Conservation (phyloP, 2,329 filamentous ascomycete species). For the Ascochyta koolunga region DNA sequence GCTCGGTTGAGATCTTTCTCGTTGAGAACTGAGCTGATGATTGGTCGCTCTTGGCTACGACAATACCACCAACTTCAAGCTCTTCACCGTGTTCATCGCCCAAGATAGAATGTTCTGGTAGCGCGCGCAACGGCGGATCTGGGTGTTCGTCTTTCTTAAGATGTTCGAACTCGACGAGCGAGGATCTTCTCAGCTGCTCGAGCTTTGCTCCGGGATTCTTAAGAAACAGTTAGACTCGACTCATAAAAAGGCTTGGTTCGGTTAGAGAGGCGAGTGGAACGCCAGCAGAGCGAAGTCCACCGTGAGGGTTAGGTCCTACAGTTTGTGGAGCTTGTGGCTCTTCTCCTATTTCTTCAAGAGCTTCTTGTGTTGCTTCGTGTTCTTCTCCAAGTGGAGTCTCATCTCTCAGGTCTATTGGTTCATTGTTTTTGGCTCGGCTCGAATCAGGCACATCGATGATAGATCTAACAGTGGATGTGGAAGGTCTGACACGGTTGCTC, state of each 20-base stretch:
- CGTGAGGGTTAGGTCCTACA: slow-evolving; percentile 7
- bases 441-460: slow-evolving; percentile 9
- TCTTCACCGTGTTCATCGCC: slow-evolving; percentile 16
- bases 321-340: neutral
- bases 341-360: slow-evolving; percentile 5
- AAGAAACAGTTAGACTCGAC: slow-evolving; percentile 36
- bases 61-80: slow-evolving; percentile 14
- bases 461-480: slow-evolving; percentile 17
- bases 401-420: slow-evolving; percentile 4
- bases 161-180: slow-evolving; percentile 51
- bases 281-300: slow-evolving; percentile 31
- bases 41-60: slow-evolving; percentile 14
- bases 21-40: slow-evolving; percentile 10
- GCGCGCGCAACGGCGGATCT: slow-evolving; percentile 37
- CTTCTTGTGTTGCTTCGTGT: slow-evolving; percentile 7
- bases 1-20: slow-evolving; percentile 1
- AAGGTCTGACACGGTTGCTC: slow-evolving; percentile 26
- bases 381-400: slow-evolving; percentile 8
- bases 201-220: slow-evolving; percentile 56
- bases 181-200: slow-evolving; percentile 55
- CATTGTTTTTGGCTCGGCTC: neutral
- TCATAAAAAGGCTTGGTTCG: slow-evolving; percentile 29
- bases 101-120: slow-evolving; percentile 46
- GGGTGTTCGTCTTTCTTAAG: slow-evolving; percentile 43
- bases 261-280: slow-evolving; percentile 41